Percentiles rank a stretch among this genome's conserved stretches.
Conservation (phyloP, 2,329 filamentous ascomycete genomes). For the Curvularia lunata region DNA sequence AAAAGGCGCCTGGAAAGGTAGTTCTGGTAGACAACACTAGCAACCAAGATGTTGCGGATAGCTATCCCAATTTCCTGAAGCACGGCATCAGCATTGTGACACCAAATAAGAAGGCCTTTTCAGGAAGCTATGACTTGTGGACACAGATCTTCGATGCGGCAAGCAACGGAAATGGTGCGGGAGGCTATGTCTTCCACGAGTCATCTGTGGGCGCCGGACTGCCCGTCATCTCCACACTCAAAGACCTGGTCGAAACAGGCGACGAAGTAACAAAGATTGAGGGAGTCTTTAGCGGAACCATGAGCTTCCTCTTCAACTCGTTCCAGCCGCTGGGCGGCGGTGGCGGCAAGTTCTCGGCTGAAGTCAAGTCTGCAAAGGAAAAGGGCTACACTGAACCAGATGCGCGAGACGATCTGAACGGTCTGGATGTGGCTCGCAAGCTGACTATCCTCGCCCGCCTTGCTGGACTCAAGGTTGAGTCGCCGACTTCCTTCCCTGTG, state of each 20-base stretch:
- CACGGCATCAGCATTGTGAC: constrained; percentile 90
- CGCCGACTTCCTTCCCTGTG: constrained; percentile 88
- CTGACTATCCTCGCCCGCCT: constrained; percentile 91
- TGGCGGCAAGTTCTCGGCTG: constrained; percentile 85
- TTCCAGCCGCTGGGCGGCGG: constrained; percentile 82
- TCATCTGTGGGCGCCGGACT: constrained; percentile 92
- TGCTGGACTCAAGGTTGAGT: constrained; percentile 79
- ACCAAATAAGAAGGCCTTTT: constrained; percentile 98
- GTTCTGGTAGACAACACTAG: constrained; percentile 96
- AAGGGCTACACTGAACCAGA: constrained; percentile 92
- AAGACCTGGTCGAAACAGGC: constrained; percentile 92
- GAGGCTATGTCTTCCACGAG: constrained; percentile 90
- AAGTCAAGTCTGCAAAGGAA: constrained; percentile 90
- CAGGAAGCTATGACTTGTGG: constrained; percentile 80
- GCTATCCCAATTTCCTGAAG: constrained; percentile 81
- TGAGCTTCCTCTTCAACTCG: constrained; percentile 98
- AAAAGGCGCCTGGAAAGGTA: constrained; percentile 75
- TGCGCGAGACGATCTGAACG: constrained; percentile 84
- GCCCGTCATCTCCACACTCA: constrained; percentile 90
- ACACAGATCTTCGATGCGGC: constrained; percentile 82
- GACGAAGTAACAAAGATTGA: constrained; percentile 92
- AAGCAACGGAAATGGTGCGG: constrained; percentile 64
- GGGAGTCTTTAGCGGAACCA: constrained; percentile 96
- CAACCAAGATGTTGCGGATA: constrained; percentile 80
- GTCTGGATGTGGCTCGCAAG: constrained; percentile 91